phyloP scores from a whole-genome alignment of 2,329 filamentous ascomycete genomes.

The Pseudodiploospora longispora region DNA sequence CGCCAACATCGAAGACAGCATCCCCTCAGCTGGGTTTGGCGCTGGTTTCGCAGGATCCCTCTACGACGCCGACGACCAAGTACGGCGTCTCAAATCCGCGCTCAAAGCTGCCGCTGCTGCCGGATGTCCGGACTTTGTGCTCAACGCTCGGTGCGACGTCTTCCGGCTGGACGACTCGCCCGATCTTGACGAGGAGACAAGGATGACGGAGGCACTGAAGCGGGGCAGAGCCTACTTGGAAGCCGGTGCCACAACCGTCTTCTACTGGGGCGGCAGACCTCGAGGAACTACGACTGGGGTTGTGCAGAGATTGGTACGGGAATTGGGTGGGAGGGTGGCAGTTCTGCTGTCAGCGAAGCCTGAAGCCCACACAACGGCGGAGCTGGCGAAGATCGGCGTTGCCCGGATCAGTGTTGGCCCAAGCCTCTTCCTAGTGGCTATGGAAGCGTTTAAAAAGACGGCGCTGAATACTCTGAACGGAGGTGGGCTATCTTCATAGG shows the following conservation, averaged over 20 bases:
- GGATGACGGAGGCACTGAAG: slow-evolving; percentile 39
- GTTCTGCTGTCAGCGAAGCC: slow-evolving; percentile 33
- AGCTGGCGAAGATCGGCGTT: slow-evolving; percentile 41
- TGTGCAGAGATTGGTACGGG: slow-evolving; percentile 37
- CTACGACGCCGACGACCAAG: slow-evolving; percentile 35
- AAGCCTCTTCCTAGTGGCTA: slow-evolving; percentile 33
- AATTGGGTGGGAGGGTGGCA: slow-evolving; percentile 41
- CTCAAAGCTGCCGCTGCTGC: slow-evolving; percentile 34
- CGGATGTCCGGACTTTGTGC: slow-evolving; percentile 45
- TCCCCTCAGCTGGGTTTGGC: slow-evolving; percentile 26
- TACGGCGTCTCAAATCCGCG: slow-evolving; percentile 34
- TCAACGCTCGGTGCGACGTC: slow-evolving; percentile 52
- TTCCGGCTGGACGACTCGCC: slow-evolving; percentile 27
- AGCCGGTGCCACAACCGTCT: slow-evolving; percentile 50
- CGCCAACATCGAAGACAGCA: slow-evolving; percentile 50
- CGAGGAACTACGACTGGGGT: slow-evolving; percentile 37
- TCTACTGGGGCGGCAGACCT: slow-evolving; percentile 48
- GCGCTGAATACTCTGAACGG: slow-evolving; percentile 23
- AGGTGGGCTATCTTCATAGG: slow-evolving; percentile 8
- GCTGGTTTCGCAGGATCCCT: slow-evolving; percentile 24
- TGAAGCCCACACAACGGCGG: slow-evolving; percentile 32
- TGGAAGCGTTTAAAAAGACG: slow-evolving; percentile 27
- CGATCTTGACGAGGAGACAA: slow-evolving; percentile 21
- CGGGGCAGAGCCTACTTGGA: slow-evolving; percentile 49
- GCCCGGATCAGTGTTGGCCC: slow-evolving; percentile 49